These are phyloP conservation scores for Collybia sordida DNA, from an alignment of 768 basidiomycete species.

Conservation along the genomic window DNA sequence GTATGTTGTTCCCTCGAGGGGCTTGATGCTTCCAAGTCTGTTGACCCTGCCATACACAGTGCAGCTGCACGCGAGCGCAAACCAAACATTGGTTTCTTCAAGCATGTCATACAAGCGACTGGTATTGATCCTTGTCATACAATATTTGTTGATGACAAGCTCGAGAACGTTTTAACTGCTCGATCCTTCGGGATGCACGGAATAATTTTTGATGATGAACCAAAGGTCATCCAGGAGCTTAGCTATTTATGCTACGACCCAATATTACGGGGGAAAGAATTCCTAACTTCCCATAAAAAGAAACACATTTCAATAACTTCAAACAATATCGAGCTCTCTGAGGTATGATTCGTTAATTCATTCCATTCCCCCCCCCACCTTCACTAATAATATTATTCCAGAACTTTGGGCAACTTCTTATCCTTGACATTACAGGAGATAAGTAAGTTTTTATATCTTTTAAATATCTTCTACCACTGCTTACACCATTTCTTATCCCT, in stretches of 20 bases:
- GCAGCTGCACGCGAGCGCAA: conserved; percentile 53
- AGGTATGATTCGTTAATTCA: conserved; percentile 29
- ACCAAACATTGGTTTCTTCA: conserved; percentile 53
- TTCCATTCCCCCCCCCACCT: neutral
- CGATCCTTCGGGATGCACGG: conserved; percentile 57
- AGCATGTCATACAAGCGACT: conserved; percentile 43
- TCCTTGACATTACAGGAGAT: conserved; percentile 51
- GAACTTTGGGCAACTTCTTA: conserved; percentile 60
- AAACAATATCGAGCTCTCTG: conserved; percentile 22
- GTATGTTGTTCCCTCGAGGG: too few relatives aligned
- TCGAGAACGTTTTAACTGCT: conserved; percentile 58
- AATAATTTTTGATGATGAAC: conserved; percentile 45
- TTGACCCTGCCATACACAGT: neutral
- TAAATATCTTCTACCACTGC: conserved; percentile 3
- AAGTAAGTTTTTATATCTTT: conserved; percentile 25
- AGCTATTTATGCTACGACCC: conserved; percentile 50
- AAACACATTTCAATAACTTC: conserved; percentile 44
- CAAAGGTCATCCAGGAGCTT: conserved; percentile 41
- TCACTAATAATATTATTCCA: conserved; percentile 28
- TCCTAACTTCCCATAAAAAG: conserved; percentile 38
- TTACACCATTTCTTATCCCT: conserved; percentile 53
- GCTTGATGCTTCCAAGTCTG: neutral
- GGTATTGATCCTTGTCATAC: conserved; percentile 43
- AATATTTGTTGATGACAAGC: conserved; percentile 61
- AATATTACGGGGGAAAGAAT: conserved; percentile 37